These are phyloP conservation scores for Penicillium aurantiogriseum DNA, from an alignment of 2,329 filamentous ascomycete species.

Conservation along the genomic window DNA sequence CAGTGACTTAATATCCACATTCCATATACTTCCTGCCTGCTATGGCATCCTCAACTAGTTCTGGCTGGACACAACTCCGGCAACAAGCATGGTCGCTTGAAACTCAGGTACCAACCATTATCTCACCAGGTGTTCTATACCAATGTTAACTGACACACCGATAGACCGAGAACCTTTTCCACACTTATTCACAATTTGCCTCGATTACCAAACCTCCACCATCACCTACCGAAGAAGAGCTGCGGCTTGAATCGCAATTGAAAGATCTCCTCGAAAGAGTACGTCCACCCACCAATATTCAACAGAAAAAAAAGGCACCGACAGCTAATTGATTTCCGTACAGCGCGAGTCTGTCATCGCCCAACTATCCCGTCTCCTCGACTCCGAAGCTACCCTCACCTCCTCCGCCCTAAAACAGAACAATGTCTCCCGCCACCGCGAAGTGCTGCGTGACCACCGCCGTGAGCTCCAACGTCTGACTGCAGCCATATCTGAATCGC, in stretches of 20 bases:
- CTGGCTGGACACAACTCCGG: constrained; percentile 88
- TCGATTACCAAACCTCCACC: constrained; percentile 73
- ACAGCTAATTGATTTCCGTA: constrained; percentile 9
- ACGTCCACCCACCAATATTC: constrained; percentile 6
- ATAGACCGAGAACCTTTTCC: constrained; percentile 72
- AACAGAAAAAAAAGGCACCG: background rate
- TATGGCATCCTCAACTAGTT: constrained; percentile 58
- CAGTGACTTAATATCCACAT: background rate
- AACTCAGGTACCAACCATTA: constrained; percentile 66
- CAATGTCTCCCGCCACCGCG: constrained; percentile 86
- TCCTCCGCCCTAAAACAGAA: constrained; percentile 96
- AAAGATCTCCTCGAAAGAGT: constrained; percentile 70
- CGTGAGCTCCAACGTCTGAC: constrained; percentile 77
- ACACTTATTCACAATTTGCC: constrained; percentile 85
- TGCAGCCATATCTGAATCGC: constrained; percentile 69
- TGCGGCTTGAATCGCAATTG: constrained; percentile 73
- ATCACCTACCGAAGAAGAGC: constrained; percentile 83
- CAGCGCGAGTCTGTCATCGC: constrained; percentile 78
- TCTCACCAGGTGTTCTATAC: background rate
- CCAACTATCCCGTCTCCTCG: constrained; percentile 83
- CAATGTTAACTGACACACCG: constrained; percentile 15
- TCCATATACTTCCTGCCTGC: background rate
- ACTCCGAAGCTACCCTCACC: constrained; percentile 83
- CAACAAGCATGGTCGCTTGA: constrained; percentile 88
- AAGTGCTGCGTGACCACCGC: constrained; percentile 83